Base-by-base conservation (phyloP, 371 early-diverging fungal genomes). In the Polyrhizophydium stewartii region DNA sequence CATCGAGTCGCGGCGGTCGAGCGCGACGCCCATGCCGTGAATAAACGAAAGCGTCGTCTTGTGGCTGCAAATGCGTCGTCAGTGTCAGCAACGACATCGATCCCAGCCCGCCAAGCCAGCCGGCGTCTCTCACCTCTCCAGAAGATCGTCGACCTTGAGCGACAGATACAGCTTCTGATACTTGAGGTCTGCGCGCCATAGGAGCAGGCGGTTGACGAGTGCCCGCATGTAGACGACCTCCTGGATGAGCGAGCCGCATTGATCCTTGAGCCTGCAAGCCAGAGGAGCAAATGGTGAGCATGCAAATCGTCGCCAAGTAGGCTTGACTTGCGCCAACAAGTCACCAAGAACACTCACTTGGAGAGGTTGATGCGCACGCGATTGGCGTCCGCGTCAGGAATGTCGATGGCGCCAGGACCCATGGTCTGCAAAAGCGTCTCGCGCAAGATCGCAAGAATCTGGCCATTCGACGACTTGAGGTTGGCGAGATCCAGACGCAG, bases 131-230 rank as follows among this genome's bases (percentile, higher is more conserved):
- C 3, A 58, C 58, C 72, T 75, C 52, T 57, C 62, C 2, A 67
- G 35, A 6, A 76, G 62, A 63, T 76, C 73, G 12, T 61, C 69
- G 2, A 73, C 68, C 45, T 67, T 66, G 22, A 76, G 50, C 3
- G 69, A 57, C 37, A 76, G 53, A 64, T 76, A 76, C 32, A 72
- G 55, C 58, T 76, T 76, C 56, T 76, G 77, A 55, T 69, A 76
- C 37, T 70, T 67, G 38, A 76, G 55, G 59, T 76, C 77, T 12
- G 69, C 72, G 5, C 77, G 21, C 74, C 72, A 72, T 33, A 69
- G 52, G 28, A 66, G 35, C 33, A 71, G 51, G 3, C 72, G 64
- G 53, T 68, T 66, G 9, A 68, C 64, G 1, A 71, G 51, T 0
- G 72, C 74, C 1, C 77, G 63, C 52, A 71, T 30, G 58, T 76